A percentile compares a stretch with the other conserved stretches of the same genome.
phyloP scores from a whole-genome alignment of 164 flowering plant species.

The Kingdonia uniflora region DNA sequence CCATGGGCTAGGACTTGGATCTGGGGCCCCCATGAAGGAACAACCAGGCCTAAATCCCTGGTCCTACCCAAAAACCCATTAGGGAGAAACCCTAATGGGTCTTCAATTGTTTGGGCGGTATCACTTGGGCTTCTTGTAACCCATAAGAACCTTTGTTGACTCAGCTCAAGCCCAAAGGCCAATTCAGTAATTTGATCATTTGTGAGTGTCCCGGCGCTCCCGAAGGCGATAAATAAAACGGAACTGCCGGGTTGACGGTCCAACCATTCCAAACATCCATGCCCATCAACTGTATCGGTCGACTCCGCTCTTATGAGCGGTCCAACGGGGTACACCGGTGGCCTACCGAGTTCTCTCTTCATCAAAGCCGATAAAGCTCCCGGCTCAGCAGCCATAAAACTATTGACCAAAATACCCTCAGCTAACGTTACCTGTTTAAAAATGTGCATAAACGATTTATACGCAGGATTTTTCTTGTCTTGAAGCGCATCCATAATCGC shows the following conservation, averaged over 20 bases:
- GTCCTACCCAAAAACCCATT: conserved; percentile 23
- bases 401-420: conserved; percentile 22
- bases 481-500: no score
- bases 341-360: conserved; percentile 1
- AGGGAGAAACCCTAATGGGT: conserved; percentile 20
- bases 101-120: conserved; percentile 1
- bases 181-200: conserved; percentile 32
- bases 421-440: conserved; percentile 6
- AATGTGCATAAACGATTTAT: no score
- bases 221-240: conserved; percentile 47
- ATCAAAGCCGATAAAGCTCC: conserved; percentile 15
- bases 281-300: neutral
- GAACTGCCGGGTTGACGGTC: conserved; percentile 31
- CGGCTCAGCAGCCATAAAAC: conserved; percentile 18
- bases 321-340: conserved; percentile 27
- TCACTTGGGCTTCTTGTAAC: conserved; percentile 28
- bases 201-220: conserved; percentile 68
- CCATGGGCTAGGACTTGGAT: conserved; percentile 22
- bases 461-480: no score
- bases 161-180: conserved; percentile 53
- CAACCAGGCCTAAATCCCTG: conserved; percentile 21
- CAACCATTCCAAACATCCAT: conserved; percentile 26
- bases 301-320: conserved; percentile 16
- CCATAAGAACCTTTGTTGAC: conserved; percentile 60
- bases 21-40: conserved; percentile 38